Conservation (phyloP, 2,329 filamentous ascomycete species). For the Pseudopyricularia javanii region DNA sequence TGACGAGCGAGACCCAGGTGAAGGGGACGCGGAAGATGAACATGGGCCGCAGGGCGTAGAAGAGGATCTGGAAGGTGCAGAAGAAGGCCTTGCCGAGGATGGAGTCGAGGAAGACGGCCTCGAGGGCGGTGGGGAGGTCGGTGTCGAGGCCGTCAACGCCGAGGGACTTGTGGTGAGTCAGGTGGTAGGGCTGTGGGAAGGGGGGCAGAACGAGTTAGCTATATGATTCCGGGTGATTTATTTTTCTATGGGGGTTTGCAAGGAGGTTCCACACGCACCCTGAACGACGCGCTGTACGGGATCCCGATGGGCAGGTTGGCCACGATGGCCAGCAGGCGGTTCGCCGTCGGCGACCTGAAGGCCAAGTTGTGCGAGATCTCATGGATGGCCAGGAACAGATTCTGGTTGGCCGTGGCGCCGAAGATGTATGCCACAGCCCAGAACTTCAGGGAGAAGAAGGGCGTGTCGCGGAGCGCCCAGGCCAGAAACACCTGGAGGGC, state of each 20-base stretch:
- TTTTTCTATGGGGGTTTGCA: background rate
- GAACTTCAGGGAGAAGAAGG: conserved; percentile 75
- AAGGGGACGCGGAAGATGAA: conserved; percentile 82
- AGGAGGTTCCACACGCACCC: conserved; percentile 37
- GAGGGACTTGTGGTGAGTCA: conserved; percentile 97
- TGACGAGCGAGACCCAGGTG: conserved; percentile 73
- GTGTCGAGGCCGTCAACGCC: conserved; percentile 94
- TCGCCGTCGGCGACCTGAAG: conserved; percentile 68
- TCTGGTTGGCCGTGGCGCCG: conserved; percentile 94
- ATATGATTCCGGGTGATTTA: conserved; percentile 10
- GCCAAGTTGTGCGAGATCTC: conserved; percentile 98
- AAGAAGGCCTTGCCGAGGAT: conserved; percentile 97
- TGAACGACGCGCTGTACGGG: conserved; percentile 91
- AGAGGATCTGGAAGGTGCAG: conserved; percentile 97
- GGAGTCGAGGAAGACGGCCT: conserved; percentile 88
- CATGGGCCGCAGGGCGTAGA: conserved; percentile 95
- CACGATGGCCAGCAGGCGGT: conserved; percentile 79
- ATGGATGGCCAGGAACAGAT: conserved; percentile 95
- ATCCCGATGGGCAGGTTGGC: conserved; percentile 93
- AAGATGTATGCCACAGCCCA: conserved; percentile 81
- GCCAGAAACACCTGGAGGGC: conserved; percentile 68
- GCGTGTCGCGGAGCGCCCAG: conserved; percentile 61
- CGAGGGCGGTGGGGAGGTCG: conserved; percentile 82
- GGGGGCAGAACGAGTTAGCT: background rate
- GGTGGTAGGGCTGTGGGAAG: conserved; percentile 65